phyloP scores from a whole-genome alignment of 2,329 filamentous ascomycete species.

The Fusarium udum region DNA sequence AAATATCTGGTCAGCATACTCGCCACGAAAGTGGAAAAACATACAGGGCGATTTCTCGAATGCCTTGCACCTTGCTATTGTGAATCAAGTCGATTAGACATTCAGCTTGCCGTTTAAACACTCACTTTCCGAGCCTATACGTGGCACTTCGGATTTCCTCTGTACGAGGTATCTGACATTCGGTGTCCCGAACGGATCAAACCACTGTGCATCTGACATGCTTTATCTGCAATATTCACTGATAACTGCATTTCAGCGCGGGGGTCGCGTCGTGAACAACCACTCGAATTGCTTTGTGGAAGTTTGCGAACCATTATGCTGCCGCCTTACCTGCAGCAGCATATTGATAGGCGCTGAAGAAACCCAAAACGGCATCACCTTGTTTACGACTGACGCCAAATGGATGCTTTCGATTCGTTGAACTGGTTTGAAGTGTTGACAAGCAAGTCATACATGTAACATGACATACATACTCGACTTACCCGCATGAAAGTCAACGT shows the following conservation, averaged over 20 bases:
- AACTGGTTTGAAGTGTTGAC: constrained; percentile 1
- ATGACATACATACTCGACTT: constrained; percentile 28
- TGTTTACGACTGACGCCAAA: constrained; percentile 26
- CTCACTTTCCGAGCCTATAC: not conserved
- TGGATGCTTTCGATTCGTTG: constrained; percentile 11
- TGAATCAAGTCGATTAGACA: not conserved
- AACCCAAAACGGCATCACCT: constrained; percentile 20
- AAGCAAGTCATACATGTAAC: constrained; percentile 30
- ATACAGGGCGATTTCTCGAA: not conserved
- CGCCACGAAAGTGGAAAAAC: not conserved
- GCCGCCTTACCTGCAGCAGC: constrained; percentile 16
- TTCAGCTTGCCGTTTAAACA: not conserved
- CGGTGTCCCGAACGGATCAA: not conserved
- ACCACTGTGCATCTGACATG: constrained; percentile 8
- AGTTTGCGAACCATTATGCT: constrained; percentile 34
- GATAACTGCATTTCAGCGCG: constrained; percentile 7
- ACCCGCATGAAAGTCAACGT: not conserved
- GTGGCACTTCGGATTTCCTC: not conserved
- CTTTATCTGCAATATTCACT: constrained; percentile 5
- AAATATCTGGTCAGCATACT: not conserved
- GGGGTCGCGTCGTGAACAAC: constrained; percentile 23
- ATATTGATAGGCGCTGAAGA: constrained; percentile 14
- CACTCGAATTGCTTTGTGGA: constrained; percentile 16
- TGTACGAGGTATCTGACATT: not conserved
- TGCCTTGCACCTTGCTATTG: not conserved